Percentiles rank a stretch among this genome's conserved stretches.
Evolutionary conservation across 495 filamentous ascomycete genomes (phyloP).

Genomic region (Sphaerosporella brunnea): DNA sequence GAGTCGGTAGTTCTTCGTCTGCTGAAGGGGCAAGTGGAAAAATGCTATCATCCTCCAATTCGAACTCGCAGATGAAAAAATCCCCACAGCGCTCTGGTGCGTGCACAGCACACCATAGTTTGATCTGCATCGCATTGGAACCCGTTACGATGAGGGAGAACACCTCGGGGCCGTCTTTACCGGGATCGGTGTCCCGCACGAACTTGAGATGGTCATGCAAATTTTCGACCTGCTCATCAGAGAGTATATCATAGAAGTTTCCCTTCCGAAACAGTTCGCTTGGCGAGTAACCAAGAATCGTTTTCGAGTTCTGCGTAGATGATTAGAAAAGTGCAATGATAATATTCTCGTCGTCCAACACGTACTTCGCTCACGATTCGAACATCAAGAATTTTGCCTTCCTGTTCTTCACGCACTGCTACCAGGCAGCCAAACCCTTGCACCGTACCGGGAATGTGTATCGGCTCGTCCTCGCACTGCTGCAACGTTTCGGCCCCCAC

Average conservation of each 20-base stretch:
- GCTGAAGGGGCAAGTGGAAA: conserved; percentile 48
- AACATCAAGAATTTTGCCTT: conserved; percentile 45
- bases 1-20: conserved; percentile 41
- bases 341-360: conserved; percentile 4
- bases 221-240: conserved; percentile 64
- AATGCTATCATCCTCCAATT: conserved; percentile 60
- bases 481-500: conserved; percentile 46
- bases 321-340: conserved; percentile 2
- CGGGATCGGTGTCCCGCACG: conserved; percentile 54
- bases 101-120: conserved; percentile 84
- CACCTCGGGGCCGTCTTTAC: conserved; percentile 56
- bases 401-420: conserved; percentile 53
- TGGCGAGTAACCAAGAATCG: conserved; percentile 63
- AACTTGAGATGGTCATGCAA: conserved; percentile 78
- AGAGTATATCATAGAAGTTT: conserved; percentile 63
- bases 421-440: conserved; percentile 70
- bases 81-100: conserved; percentile 42
- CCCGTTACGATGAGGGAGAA: conserved; percentile 55
- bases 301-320: conserved; percentile 42
- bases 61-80: conserved; percentile 78
- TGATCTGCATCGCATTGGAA: conserved; percentile 34
- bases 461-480: conserved; percentile 82
- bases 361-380: conserved; percentile 57
- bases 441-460: conserved; percentile 78
- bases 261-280: conserved; percentile 55